Conservation (phyloP, 306 rosid genomes). For the Dalbergia cultrata region DNA sequence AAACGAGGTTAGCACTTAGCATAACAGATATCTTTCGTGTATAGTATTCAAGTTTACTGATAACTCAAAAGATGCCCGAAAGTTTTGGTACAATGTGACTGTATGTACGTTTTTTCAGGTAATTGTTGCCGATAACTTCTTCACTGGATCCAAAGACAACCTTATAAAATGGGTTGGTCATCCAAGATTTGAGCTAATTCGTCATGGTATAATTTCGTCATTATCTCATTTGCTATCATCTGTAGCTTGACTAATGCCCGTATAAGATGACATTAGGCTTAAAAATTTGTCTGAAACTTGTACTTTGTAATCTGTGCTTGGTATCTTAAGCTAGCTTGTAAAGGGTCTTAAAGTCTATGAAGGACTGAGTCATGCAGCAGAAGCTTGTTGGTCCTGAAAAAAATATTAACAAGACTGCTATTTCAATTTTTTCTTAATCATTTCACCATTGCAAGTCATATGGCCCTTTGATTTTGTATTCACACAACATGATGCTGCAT, state of each 20-base stretch:
- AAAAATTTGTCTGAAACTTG: not conserved
- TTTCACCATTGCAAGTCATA: not conserved
- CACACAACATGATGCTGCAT: too few species aligned
- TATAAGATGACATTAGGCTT: constrained; percentile 4
- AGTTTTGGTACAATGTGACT: constrained; percentile 12
- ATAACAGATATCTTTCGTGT: constrained; percentile 14
- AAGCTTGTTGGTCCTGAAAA: too few species aligned
- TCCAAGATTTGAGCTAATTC: constrained; percentile 94
- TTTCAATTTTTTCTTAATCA: not conserved
- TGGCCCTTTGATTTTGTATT: not conserved
- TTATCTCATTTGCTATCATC: not conserved
- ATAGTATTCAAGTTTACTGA: constrained; percentile 14
- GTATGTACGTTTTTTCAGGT: constrained; percentile 60
- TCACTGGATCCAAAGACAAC: constrained; percentile 95
- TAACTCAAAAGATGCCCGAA: constrained; percentile 3
- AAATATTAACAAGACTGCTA: too few species aligned
- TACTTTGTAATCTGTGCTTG: constrained; percentile 4
- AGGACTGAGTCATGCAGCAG: too few species aligned
- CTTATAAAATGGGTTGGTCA: constrained; percentile 91
- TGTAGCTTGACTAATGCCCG: constrained; percentile 2
- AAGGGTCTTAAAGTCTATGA: too few species aligned
- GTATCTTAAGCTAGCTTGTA: not conserved
- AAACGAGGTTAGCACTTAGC: constrained; percentile 67
- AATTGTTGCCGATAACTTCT: constrained; percentile 88
- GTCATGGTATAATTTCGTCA: constrained; percentile 71